phyloP scores from a whole-genome alignment of 192 early-diverging fungal genomes.

The Coemansia javaensis region DNA sequence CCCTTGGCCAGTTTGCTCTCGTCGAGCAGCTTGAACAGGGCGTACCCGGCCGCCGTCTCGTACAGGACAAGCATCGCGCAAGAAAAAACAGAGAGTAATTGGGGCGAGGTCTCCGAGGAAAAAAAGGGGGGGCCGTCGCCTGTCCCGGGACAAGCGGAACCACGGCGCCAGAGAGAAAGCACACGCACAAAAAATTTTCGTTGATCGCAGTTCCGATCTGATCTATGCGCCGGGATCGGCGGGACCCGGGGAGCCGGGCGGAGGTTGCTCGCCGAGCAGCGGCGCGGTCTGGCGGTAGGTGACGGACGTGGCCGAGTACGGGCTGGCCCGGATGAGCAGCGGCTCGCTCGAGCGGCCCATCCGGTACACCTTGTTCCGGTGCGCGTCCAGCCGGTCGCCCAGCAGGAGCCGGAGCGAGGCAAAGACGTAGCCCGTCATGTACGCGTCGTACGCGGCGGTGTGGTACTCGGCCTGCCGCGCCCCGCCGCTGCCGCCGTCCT shows the following conservation, averaged over 20 bases:
- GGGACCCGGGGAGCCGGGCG: too few relatives aligned
- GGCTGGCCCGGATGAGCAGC: conserved; percentile 35
- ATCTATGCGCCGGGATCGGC: conserved; percentile 1
- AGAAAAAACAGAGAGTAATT: background rate
- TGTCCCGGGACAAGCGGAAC: too few relatives aligned
- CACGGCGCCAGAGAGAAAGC: conserved; percentile 1
- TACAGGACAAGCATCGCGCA: conserved; percentile 85
- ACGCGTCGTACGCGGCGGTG: conserved; percentile 91
- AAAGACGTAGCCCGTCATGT: conserved; percentile 92
- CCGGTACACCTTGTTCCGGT: conserved; percentile 80
- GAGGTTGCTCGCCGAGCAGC: background rate
- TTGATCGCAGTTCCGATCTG: conserved; percentile 17
- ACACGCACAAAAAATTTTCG: conserved; percentile 24
- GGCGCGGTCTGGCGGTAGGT: conserved; percentile 40
- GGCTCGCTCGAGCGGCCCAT: conserved; percentile 55
- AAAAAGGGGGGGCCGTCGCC: too few relatives aligned
- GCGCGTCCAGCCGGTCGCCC: conserved; percentile 30
- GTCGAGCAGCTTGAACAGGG: conserved; percentile 92
- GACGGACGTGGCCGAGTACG: conserved; percentile 22
- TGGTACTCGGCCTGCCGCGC: conserved; percentile 62
- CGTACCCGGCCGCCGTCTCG: conserved; percentile 96
- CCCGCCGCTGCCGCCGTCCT: background rate
- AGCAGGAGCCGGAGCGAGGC: conserved; percentile 53
- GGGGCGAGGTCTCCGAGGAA: background rate
- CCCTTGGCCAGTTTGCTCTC: conserved; percentile 84